Evolutionary conservation across 1,284 basidiomycete species (phyloP).

Genomic region (Cryptococcus sp.): DNA sequence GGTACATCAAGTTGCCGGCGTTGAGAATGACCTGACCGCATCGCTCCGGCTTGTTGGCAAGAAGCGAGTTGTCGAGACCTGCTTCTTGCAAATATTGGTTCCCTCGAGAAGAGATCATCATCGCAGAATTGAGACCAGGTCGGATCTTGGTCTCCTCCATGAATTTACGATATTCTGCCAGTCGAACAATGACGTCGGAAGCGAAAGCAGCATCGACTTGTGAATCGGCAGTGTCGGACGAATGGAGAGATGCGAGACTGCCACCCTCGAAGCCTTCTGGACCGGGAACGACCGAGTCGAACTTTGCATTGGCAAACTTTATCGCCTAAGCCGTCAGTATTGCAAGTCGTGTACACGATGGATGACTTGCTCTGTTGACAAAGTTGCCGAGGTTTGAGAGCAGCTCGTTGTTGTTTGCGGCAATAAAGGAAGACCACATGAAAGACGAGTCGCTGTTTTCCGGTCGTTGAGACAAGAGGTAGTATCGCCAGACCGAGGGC

Average conservation of each 20-base stretch:
- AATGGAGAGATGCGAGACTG: conserved; percentile 22
- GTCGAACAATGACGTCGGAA: conserved; percentile 68
- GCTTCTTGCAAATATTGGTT: conserved; percentile 92
- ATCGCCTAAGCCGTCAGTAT: conserved; percentile 49
- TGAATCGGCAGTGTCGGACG: conserved; percentile 48
- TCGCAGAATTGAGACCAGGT: conserved; percentile 76
- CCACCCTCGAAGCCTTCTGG: conserved; percentile 60
- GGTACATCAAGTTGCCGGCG: conserved; percentile 89
- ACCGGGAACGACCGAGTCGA: conserved; percentile 73
- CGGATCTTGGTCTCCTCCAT: conserved; percentile 93
- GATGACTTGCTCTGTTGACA: conserved; percentile 67
- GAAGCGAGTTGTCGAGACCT: conserved; percentile 84
- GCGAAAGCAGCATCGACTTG: conserved; percentile 69
- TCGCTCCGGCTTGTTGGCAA: conserved; percentile 70
- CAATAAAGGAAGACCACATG: conserved; percentile 92
- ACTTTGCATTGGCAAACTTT: conserved; percentile 88
- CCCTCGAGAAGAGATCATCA: conserved; percentile 85
- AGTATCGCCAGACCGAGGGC: conserved; percentile 94
- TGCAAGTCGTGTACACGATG: neutral
- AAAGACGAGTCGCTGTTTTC: conserved; percentile 95
- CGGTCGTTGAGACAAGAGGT: conserved; percentile 85
- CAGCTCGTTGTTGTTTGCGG: conserved; percentile 89
- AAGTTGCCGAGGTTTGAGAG: conserved; percentile 99
- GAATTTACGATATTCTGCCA: conserved; percentile 74
- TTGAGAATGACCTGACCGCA: conserved; percentile 87